Base-by-base conservation (phyloP, 2,329 filamentous ascomycete genomes). In the Aspergillus alliaceus region DNA sequence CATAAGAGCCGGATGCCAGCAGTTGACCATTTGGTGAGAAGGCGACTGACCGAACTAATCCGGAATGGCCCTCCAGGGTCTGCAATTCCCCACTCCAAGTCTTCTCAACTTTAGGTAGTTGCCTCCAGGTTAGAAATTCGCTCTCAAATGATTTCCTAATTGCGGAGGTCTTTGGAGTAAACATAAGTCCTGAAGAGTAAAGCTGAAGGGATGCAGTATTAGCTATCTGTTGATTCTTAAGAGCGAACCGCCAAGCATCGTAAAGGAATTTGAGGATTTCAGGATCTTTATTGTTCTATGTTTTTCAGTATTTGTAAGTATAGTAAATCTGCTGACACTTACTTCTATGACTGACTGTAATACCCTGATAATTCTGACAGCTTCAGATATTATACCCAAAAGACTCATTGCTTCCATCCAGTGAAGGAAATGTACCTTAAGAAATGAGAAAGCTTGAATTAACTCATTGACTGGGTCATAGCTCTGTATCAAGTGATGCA, bases 181-280 rank as follows among this genome's bases (percentile, higher is more conserved):
- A 75, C 5, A 69, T 40, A 1, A 74, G 51, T 9, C 67, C 73
- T n/a, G 65, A 67, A 27, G 24, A 63, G 59, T 75, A 75, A 27
- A 70, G 53, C 57, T 76, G 71, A 29, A 75, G 69, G 14, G 74
- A 74, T 22, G 65, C 65, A 42, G 56, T 51, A 51, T 71, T 57
- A 35, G 67, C 60, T 25, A 74, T 65, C 7, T 62, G 58, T 29
- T 55, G 48, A 53, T 70, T 68, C 39, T 64, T 61, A 1, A 72
- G 58, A 44, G 70, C 52, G 56, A 76, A 73, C 35, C 66, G 62
- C 51, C 53, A 65, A 22, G 67, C 66, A 60, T 75, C 70, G 53
- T 65, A 31, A 27, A 73, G 57, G 53, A 72, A 70, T 9, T 56
- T 27, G 0, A 48, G 59, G 20, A 68, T 20, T 34, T 54, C 12